Conservation (phyloP, 257 asterid species). For the Striga asiatica region DNA sequence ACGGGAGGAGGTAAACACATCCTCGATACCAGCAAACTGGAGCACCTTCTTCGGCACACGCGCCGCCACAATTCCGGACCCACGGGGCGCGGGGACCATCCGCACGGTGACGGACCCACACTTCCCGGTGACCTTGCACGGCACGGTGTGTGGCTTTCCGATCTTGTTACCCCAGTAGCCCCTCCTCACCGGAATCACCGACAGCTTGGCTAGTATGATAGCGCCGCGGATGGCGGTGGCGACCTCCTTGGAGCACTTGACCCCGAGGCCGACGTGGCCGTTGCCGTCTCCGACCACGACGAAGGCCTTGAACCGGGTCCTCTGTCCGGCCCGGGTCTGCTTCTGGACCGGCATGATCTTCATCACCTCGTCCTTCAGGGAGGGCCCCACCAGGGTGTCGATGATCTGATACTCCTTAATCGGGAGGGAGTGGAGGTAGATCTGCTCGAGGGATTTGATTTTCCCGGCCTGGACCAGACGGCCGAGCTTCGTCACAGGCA, state of each 20-base stretch:
- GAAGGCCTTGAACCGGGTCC: slow-evolving; percentile 85
- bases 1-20: slow-evolving; percentile 75
- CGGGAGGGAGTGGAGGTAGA: slow-evolving; percentile 81
- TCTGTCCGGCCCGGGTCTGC: slow-evolving; percentile 88
- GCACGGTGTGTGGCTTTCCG: slow-evolving; percentile 81
- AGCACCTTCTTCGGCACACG: slow-evolving; percentile 86
- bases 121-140: slow-evolving; percentile 87
- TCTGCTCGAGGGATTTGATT: slow-evolving; percentile 61
- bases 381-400: slow-evolving; percentile 49
- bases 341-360: slow-evolving; percentile 94
- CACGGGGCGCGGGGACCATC: slow-evolving; percentile 94
- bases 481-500: slow-evolving; percentile 76
- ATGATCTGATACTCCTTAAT: slow-evolving; percentile 74
- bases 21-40: slow-evolving; percentile 89
- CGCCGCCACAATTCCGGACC: slow-evolving; percentile 87
- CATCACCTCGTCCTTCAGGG: slow-evolving; percentile 80
- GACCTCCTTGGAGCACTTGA: slow-evolving; percentile 83
- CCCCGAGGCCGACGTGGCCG: slow-evolving; percentile 84
- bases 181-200: slow-evolving; percentile 77
- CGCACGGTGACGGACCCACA: slow-evolving; percentile 87
- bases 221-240: slow-evolving; percentile 92
- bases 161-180: slow-evolving; percentile 93
- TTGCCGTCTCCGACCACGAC: slow-evolving; percentile 81
- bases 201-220: slow-evolving; percentile 66
- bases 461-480: slow-evolving; percentile 53